Conservation (phyloP, 495 filamentous ascomycete species). For the Lepraria neglecta region DNA sequence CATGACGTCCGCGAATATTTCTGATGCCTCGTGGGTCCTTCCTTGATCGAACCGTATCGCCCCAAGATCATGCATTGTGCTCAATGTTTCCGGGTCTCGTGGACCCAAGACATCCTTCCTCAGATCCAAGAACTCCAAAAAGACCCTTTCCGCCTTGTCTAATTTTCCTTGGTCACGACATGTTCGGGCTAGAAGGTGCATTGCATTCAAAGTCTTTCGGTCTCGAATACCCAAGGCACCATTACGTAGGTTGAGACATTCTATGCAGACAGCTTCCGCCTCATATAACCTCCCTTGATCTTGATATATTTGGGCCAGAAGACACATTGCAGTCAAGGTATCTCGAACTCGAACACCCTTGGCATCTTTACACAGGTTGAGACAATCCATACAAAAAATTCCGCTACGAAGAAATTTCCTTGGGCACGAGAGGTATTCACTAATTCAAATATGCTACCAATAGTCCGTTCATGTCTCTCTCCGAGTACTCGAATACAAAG, state of each 20-base stretch:
- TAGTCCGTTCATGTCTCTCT: background rate
- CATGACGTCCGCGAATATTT: background rate
- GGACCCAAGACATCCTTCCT: background rate
- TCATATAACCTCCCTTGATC: too few species aligned
- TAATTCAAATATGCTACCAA: too few species aligned
- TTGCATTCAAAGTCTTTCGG: background rate
- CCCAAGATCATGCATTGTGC: background rate
- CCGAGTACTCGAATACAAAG: background rate
- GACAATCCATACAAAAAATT: too few species aligned
- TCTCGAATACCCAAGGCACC: too few species aligned
- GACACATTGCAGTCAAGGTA: too few species aligned
- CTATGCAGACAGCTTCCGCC: too few species aligned
- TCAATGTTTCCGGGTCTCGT: background rate
- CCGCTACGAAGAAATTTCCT: too few species aligned
- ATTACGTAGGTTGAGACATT: too few species aligned
- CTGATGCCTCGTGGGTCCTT: background rate
- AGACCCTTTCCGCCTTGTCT: background rate
- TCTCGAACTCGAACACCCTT: too few species aligned
- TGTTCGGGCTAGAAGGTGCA: background rate
- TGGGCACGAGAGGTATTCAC: too few species aligned
- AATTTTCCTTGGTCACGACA: background rate
- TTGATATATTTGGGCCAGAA: too few species aligned
- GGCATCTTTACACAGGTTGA: too few species aligned
- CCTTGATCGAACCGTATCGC: background rate
- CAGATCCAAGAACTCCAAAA: background rate